Evolutionary conservation across 139 green algal species (phyloP).

Genomic region (Pleodorina starrii): DNA sequence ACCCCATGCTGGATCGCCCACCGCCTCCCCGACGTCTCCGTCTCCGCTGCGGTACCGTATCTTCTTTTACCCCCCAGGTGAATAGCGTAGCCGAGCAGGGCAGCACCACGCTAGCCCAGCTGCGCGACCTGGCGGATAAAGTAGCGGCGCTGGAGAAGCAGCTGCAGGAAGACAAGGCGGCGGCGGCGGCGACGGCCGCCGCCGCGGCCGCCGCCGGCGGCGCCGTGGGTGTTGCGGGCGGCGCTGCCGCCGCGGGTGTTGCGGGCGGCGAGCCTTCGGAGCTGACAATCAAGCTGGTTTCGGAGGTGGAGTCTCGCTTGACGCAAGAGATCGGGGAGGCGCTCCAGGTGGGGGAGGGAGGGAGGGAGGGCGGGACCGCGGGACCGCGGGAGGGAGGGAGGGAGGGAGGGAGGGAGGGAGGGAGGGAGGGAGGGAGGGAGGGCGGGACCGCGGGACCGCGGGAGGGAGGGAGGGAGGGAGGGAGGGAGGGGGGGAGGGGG

Average conservation of each 20-base stretch:
- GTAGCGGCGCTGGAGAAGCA: slow-evolving; percentile 7
- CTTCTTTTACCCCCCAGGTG: background rate
- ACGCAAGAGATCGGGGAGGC: slow-evolving; percentile 19
- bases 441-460: too few relatives aligned
- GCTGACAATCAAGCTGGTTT: background rate
- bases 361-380: background rate
- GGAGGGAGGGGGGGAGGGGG: too few relatives aligned
- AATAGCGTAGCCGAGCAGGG: slow-evolving; percentile 15
- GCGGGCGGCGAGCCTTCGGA: background rate
- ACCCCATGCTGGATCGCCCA: too few relatives aligned
- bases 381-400: too few relatives aligned
- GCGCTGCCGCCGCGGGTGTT: background rate
- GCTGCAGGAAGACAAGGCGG: background rate
- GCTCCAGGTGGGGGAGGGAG: slow-evolving; percentile 3
- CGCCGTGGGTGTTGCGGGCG: background rate
- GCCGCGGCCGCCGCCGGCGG: background rate
- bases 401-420: too few relatives aligned
- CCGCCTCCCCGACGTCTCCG: too few relatives aligned
- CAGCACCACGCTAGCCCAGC: background rate
- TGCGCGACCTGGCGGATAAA: background rate
- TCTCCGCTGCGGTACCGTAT: too few relatives aligned
- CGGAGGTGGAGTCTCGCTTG: background rate
- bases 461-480: too few relatives aligned
- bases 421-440: too few relatives aligned
- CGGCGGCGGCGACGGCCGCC: background rate